Evolutionary conservation across 2,329 filamentous ascomycete species (phyloP).

Genomic region (Spiromastix sp.): DNA sequence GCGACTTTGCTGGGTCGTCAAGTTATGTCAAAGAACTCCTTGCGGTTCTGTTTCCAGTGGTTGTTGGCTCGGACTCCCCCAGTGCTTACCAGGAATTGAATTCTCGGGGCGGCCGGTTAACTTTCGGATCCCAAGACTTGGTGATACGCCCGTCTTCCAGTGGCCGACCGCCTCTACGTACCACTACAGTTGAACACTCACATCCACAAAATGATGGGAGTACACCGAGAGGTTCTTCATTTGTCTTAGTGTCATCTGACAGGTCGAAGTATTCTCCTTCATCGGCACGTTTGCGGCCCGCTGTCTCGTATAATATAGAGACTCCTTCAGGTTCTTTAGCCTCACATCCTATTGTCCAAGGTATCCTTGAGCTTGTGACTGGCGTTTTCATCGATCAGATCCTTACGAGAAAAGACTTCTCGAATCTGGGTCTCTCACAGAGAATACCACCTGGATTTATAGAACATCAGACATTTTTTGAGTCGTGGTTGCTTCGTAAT

Average conservation of each 20-base stretch:
- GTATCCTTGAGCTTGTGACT: slow-evolving; percentile 65
- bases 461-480: slow-evolving; percentile 91
- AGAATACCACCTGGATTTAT: slow-evolving; percentile 88
- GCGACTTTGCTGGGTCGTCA: slow-evolving; percentile 70
- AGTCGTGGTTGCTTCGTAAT: slow-evolving; percentile 74
- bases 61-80: slow-evolving; percentile 77
- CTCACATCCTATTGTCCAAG: slow-evolving; percentile 70
- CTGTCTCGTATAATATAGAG: slow-evolving; percentile 50
- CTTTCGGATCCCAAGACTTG: slow-evolving; percentile 76
- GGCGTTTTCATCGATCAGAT: slow-evolving; percentile 79
- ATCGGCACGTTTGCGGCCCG: slow-evolving; percentile 52
- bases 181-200: slow-evolving; percentile 48
- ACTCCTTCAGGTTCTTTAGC: slow-evolving; percentile 52
- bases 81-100: slow-evolving; percentile 79
- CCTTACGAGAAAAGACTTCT: slow-evolving; percentile 77
- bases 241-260: slow-evolving; percentile 72
- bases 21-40: slow-evolving; percentile 74
- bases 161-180: slow-evolving; percentile 59
- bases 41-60: slow-evolving; percentile 70
- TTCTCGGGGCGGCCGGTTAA: slow-evolving; percentile 68
- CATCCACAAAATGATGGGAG: slow-evolving; percentile 39
- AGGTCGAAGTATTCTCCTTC: slow-evolving; percentile 48
- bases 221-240: slow-evolving; percentile 72
- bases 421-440: slow-evolving; percentile 72
- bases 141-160: slow-evolving; percentile 67